These are phyloP conservation scores for Euphrasia confusa DNA, from an alignment of 257 asterid species.

Conservation along the genomic window DNA sequence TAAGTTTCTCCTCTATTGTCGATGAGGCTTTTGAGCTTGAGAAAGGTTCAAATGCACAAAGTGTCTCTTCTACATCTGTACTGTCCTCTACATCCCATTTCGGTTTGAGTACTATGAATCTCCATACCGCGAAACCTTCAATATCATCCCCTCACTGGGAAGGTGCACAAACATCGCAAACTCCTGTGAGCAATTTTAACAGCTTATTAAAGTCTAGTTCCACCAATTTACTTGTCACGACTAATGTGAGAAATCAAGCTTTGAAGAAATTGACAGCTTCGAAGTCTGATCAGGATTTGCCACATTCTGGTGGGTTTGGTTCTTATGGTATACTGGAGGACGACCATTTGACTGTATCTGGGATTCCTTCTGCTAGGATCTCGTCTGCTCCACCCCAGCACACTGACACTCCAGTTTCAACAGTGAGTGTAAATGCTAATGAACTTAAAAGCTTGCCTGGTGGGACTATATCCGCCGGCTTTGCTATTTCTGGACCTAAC, in stretches of 20 bases:
- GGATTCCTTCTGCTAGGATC: slow-evolving; percentile 40
- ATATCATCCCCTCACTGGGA: slow-evolving; percentile 64
- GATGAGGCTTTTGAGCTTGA: slow-evolving; percentile 95
- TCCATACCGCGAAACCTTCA: slow-evolving; percentile 47
- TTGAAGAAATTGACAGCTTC: slow-evolving; percentile 55
- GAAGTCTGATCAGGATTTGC: slow-evolving; percentile 87
- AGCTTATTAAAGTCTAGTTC: slow-evolving; percentile 59
- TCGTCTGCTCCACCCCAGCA: slow-evolving; percentile 42
- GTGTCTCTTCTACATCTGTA: slow-evolving; percentile 42
- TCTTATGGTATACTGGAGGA: slow-evolving; percentile 49
- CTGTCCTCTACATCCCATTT: slow-evolving; percentile 54
- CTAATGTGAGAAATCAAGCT: slow-evolving; percentile 47
- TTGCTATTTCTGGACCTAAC: slow-evolving; percentile 44
- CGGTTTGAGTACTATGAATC: slow-evolving; percentile 43
- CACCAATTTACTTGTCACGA: slow-evolving; percentile 44
- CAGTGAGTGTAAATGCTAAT: slow-evolving; percentile 34
- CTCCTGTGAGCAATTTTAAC: slow-evolving; percentile 39
- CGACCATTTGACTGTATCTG: slow-evolving; percentile 46
- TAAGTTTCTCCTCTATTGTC: slow-evolving; percentile 71
- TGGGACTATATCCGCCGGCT: slow-evolving; percentile 40
- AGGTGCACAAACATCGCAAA: slow-evolving; percentile 46
- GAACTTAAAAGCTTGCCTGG: slow-evolving; percentile 41
- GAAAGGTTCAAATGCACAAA: slow-evolving; percentile 66
- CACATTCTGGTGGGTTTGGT: slow-evolving; percentile 55
- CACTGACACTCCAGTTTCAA: slow-evolving; percentile 36